Conservation (phyloP, 169 alveolate genomes). For the Besnoitia besnoiti region DNA sequence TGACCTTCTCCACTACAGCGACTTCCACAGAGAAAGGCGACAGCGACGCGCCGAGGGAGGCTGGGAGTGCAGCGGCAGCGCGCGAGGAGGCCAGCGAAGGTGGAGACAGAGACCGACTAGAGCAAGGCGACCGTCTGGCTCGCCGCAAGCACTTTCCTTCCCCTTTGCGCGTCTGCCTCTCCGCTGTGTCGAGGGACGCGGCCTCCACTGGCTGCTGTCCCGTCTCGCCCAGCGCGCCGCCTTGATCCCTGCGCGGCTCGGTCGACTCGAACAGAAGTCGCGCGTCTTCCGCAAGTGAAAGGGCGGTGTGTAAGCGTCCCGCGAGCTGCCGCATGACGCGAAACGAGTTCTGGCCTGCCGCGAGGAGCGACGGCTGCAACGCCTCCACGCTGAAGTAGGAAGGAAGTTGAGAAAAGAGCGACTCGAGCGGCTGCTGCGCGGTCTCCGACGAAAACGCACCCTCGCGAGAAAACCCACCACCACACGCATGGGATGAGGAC, state of each 20-base stretch:
- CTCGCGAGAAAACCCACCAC: no score
- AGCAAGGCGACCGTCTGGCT: no score
- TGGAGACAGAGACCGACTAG: neutral
- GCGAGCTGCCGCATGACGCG: neutral
- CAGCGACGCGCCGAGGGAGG: neutral
- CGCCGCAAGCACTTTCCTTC: no score
- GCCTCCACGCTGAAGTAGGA: no score
- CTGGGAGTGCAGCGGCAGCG: neutral
- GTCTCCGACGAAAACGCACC: no score
- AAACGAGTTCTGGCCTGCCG: neutral
- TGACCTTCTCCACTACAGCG: conserved; percentile 59
- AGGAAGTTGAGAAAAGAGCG: no score
- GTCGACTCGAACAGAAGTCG: neutral
- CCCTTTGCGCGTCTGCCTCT: no score
- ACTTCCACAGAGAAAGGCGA: conserved; percentile 34
- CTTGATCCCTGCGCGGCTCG: neutral
- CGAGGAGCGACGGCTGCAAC: neutral
- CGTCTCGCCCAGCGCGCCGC: neutral
- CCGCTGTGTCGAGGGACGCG: no score
- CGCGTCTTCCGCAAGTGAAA: neutral
- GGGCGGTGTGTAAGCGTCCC: neutral
- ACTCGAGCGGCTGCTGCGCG: no score
- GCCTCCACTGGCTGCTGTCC: no score
- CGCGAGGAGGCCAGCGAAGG: neutral
- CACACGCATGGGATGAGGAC: no score